phyloP scores from a whole-genome alignment of 139 green algal genomes.

The Picochlorum sp. region DNA sequence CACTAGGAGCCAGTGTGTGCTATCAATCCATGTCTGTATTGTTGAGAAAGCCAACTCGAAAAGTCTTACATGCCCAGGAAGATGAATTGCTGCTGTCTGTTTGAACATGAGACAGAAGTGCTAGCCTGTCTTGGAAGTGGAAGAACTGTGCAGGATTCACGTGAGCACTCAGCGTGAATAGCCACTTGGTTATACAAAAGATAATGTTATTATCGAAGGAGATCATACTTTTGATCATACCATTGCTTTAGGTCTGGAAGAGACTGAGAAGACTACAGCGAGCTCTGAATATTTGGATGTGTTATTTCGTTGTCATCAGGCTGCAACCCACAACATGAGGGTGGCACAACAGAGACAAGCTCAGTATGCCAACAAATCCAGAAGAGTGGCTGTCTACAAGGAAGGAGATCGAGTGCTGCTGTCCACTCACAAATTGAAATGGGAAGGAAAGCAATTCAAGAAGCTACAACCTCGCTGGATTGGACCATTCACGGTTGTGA shows the following conservation, averaged over 20 bases:
- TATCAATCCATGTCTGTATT: neutral
- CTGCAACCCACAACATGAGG: neutral
- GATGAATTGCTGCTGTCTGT: neutral
- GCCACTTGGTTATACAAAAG: too few relatives aligned
- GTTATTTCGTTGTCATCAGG: neutral
- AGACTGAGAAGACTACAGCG: neutral
- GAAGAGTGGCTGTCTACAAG: neutral
- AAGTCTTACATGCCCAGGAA: neutral
- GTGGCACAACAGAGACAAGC: constrained; percentile 1
- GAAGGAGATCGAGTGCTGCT: neutral
- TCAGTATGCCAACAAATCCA: neutral
- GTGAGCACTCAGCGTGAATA: too few relatives aligned
- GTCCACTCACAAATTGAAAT: too few relatives aligned
- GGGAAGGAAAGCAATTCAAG: too few relatives aligned
- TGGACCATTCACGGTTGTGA: too few relatives aligned
- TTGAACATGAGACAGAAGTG: neutral
- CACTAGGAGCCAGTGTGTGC: neutral
- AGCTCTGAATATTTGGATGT: neutral
- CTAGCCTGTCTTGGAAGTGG: neutral
- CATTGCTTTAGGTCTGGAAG: neutral
- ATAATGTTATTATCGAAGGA: too few relatives aligned
- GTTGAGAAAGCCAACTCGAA: neutral
- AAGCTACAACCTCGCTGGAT: too few relatives aligned
- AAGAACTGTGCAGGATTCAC: too few relatives aligned
- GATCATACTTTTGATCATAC: too few relatives aligned